Evolutionary conservation across 148 eudicot genomes (phyloP).

Genomic region (Vaccinium myrtillus): DNA sequence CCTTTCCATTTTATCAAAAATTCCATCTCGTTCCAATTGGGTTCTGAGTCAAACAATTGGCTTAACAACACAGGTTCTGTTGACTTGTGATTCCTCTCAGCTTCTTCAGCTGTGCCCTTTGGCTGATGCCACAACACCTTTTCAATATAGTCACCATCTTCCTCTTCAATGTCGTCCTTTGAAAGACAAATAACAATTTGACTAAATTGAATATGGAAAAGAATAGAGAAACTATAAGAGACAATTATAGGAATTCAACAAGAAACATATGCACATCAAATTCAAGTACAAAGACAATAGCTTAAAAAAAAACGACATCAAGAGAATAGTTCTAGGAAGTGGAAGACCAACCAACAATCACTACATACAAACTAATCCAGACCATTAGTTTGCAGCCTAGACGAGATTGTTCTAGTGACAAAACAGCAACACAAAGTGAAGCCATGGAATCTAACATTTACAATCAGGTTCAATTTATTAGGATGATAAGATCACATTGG

Average conservation of each 20-base stretch:
- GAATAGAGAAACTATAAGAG: background rate
- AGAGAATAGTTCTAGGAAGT: background rate
- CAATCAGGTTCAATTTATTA: background rate
- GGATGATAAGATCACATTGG: too few species aligned
- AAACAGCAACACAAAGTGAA: background rate
- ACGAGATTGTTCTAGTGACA: background rate
- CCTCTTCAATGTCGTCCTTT: constrained; percentile 88
- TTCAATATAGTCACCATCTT: constrained; percentile 84
- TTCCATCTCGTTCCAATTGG: constrained; percentile 88
- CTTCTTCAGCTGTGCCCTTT: constrained; percentile 94
- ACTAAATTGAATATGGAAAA: background rate
- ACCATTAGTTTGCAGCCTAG: background rate
- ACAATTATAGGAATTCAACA: background rate
- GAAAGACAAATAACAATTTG: constrained; percentile 7
- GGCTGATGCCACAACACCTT: constrained; percentile 97
- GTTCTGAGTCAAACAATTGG: constrained; percentile 76
- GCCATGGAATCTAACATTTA: background rate
- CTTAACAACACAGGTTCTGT: constrained; percentile 72
- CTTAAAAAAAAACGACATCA: background rate
- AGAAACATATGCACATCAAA: background rate
- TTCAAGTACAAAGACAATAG: constrained; percentile 6
- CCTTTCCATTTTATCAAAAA: constrained; percentile 98
- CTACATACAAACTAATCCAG: background rate
- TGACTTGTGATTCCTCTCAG: constrained; percentile 60
- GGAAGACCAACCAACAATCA: background rate